These are phyloP conservation scores for Tremella mesenterica DNA, from an alignment of 768 basidiomycete species.

Conservation along the genomic window DNA sequence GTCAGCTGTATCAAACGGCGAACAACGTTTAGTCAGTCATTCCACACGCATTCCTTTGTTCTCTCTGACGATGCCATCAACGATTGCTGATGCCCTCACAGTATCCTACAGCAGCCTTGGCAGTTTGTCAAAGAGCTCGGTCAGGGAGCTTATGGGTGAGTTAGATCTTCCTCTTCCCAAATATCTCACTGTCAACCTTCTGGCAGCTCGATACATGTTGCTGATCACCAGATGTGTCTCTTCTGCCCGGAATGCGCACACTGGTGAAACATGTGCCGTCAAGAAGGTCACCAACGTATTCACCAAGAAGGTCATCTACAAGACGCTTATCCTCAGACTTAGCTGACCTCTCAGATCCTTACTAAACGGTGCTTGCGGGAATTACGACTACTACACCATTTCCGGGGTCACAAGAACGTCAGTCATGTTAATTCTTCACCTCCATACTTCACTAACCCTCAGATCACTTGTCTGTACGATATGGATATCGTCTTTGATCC, in stretches of 20 bases:
- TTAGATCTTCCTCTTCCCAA: conserved; percentile 33
- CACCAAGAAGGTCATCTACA: conserved; percentile 40
- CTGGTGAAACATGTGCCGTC: conserved; percentile 44
- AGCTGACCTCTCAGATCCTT: conserved; percentile 54
- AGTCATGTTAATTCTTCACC: conserved; percentile 20
- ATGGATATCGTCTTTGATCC: conserved; percentile 96
- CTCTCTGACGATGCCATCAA: neutral
- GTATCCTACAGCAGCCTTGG: conserved; percentile 39
- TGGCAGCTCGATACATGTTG: neutral
- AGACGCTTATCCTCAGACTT: neutral
- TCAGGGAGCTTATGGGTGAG: conserved; percentile 89
- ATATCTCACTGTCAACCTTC: neutral
- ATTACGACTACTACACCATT: conserved; percentile 85
- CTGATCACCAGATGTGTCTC: conserved; percentile 31
- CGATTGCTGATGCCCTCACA: conserved; percentile 3
- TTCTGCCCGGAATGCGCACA: conserved; percentile 48
- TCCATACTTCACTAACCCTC: conserved; percentile 22
- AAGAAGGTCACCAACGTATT: conserved; percentile 44
- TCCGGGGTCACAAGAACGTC: conserved; percentile 98
- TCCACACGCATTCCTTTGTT: neutral
- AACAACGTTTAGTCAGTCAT: conserved; percentile 41
- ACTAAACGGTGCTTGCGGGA: conserved; percentile 94
- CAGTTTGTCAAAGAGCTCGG: conserved; percentile 95
- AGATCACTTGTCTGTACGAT: conserved; percentile 96
- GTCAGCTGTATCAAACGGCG: conserved; percentile 39